phyloP scores from a whole-genome alignment of 2,329 filamentous ascomycete genomes.

The Beauveria caledonica region DNA sequence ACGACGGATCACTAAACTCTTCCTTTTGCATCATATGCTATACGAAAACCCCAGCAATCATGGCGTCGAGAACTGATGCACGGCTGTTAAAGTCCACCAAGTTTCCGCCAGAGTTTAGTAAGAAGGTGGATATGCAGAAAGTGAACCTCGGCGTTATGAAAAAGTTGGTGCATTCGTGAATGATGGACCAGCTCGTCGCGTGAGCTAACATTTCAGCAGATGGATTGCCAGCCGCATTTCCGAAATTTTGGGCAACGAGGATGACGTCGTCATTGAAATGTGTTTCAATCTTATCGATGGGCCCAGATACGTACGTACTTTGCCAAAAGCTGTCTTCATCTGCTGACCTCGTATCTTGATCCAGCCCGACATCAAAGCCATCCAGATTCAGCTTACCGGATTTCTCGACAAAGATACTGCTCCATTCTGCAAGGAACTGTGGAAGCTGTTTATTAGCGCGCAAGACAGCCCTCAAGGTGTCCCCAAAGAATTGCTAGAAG shows the following conservation, averaged over 20 bases:
- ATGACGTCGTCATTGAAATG: constrained; percentile 92
- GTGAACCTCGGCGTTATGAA: constrained; percentile 98
- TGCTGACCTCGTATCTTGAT: constrained; percentile 16
- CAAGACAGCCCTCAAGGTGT: constrained; percentile 84
- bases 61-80: constrained; percentile 79
- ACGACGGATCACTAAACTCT: background rate
- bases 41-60: constrained; percentile 29
- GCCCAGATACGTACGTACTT: constrained; percentile 58
- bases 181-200: constrained; percentile 5
- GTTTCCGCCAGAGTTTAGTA: constrained; percentile 86
- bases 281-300: constrained; percentile 64
- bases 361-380: constrained; percentile 88
- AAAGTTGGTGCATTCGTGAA: constrained; percentile 55
- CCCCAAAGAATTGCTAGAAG: constrained; percentile 87
- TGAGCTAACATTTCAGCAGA: constrained; percentile 38
- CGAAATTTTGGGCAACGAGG: constrained; percentile 82
- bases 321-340: constrained; percentile 15
- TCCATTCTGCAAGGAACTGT: constrained; percentile 85
- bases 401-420: constrained; percentile 91
- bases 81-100: constrained; percentile 88
- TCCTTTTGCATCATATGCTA: background rate
- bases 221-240: constrained; percentile 90
- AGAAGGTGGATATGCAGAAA: constrained; percentile 95
- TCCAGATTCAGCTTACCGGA: constrained; percentile 90
- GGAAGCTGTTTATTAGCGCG: constrained; percentile 84